phyloP scores from a whole-genome alignment of 2,329 filamentous ascomycete species.

The Whalleya microplaca region DNA sequence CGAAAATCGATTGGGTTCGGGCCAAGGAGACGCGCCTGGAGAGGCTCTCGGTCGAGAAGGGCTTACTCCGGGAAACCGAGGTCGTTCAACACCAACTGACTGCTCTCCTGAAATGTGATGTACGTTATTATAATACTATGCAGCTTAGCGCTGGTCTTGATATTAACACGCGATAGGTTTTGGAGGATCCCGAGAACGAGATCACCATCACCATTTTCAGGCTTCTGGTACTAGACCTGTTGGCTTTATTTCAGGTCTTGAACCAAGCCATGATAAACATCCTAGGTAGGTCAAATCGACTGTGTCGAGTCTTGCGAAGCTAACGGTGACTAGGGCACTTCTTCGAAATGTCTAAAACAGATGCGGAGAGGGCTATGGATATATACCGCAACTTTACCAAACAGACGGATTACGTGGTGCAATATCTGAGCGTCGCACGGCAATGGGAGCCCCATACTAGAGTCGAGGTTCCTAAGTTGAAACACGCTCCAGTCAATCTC shows the following conservation, averaged over 20 bases:
- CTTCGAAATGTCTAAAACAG: slow-evolving; percentile 95
- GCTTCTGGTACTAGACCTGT: slow-evolving; percentile 83
- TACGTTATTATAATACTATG: slow-evolving; percentile 49
- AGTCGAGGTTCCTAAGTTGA: slow-evolving; percentile 93
- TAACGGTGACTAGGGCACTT: slow-evolving; percentile 72
- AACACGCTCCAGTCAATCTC: slow-evolving; percentile 92
- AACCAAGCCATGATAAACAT: slow-evolving; percentile 98
- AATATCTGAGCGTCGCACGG: slow-evolving; percentile 83
- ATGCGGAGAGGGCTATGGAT: slow-evolving; percentile 87
- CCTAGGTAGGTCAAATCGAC: slow-evolving; percentile 63
- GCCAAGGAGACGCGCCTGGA: slow-evolving; percentile 82
- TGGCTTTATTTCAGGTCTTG: slow-evolving; percentile 90
- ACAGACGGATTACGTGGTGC: slow-evolving; percentile 90
- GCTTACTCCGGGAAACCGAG: slow-evolving; percentile 88
- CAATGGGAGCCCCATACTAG: slow-evolving; percentile 91
- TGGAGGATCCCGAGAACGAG: slow-evolving; percentile 93
- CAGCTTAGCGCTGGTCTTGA: slow-evolving; percentile 12
- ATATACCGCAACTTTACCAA: slow-evolving; percentile 92
- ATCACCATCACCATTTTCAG: slow-evolving; percentile 95
- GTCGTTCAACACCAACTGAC: slow-evolving; percentile 85
- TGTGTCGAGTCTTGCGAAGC: slow-evolving; percentile 1
- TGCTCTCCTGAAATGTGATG: slow-evolving; percentile 86
- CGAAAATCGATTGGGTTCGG: slow-evolving; percentile 88
- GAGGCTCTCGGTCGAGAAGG: slow-evolving; percentile 86
- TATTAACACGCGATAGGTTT: slow-evolving; percentile 58